Conservation (phyloP, 164 flowering plant genomes). For the Dillenia suffruticosa region DNA sequence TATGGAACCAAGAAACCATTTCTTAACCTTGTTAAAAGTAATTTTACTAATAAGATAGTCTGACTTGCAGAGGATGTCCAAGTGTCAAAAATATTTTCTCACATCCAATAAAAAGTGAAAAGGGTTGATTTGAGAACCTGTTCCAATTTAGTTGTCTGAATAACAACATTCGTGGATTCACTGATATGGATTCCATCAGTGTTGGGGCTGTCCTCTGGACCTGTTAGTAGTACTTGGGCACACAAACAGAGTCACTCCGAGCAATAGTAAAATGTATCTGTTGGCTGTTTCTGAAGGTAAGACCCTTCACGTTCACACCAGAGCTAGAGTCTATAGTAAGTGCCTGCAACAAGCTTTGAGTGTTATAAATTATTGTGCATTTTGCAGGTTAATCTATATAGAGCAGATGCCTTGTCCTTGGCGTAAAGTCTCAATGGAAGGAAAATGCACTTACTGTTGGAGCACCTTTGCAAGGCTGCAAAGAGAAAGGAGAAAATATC, state of each 20-base stretch:
- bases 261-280: conserved; percentile 84
- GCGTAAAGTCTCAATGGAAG: not conserved
- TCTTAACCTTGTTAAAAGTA: no score
- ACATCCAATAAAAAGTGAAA: no score
- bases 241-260: conserved; percentile 47
- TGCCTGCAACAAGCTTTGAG: conserved; percentile 50
- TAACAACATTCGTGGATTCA: conserved; percentile 63
- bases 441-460: conserved; percentile 63
- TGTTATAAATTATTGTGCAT: no score
- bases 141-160: conserved; percentile 75
- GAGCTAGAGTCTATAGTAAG: conserved; percentile 83
- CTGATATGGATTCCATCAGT: conserved; percentile 95
- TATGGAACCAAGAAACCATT: no score
- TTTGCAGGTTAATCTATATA: not conserved
- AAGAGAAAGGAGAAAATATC: conserved; percentile 10
- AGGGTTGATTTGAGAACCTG: conserved; percentile 44
- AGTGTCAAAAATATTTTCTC: no score
- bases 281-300: conserved; percentile 76
- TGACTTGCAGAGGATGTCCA: no score
- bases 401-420: not conserved
- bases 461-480: conserved; percentile 86
- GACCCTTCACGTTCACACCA: conserved; percentile 55
- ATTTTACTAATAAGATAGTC: no score
- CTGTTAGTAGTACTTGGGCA: conserved; percentile 45
- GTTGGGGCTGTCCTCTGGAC: conserved; percentile 94